These are phyloP conservation scores for Ogataea pignaliae DNA, from an alignment of 805 yeast genomes.

Conservation along the genomic window DNA sequence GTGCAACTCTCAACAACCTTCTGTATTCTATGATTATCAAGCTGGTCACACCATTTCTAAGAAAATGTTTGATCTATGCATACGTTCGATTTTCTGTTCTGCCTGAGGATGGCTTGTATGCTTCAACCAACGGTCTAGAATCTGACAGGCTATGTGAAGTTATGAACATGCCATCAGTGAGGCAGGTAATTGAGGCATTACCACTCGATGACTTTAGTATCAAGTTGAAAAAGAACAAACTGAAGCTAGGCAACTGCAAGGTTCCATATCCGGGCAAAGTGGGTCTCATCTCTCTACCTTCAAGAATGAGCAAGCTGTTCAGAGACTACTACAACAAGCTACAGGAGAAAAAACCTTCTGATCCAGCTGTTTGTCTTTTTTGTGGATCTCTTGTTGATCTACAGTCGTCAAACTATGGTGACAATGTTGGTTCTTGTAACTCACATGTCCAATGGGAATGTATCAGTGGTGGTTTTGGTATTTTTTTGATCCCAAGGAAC, in stretches of 20 bases:
- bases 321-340: conserved; percentile 50
- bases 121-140: conserved; percentile 35
- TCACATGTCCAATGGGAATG: conserved; percentile 64
- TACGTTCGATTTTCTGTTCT: conserved; percentile 48
- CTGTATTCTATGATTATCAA: conserved; percentile 53
- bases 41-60: conserved; percentile 57
- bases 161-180: conserved; percentile 43
- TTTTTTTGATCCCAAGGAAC: conserved; percentile 68
- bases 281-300: conserved; percentile 61
- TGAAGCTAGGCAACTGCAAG: conserved; percentile 9
- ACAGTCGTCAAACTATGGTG: conserved; percentile 58
- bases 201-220: conserved; percentile 11
- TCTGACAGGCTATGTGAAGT: conserved; percentile 49
- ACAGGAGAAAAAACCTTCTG: conserved; percentile 41
- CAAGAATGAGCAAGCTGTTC: conserved; percentile 62
- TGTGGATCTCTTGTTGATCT: conserved; percentile 68
- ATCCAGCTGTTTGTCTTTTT: conserved; percentile 82
- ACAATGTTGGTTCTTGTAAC: conserved; percentile 71
- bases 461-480: conserved; percentile 56
- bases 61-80: conserved; percentile 56
- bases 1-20: conserved; percentile 32
- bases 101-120: conserved; percentile 24
- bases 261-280: conserved; percentile 64
- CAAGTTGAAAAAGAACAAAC: conserved; percentile 6
- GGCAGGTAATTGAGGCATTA: conserved; percentile 16